A percentile compares a stretch with the other conserved stretches of the same genome.
Conservation (phyloP, 305 asterid genomes). For the Fraxinus latifolia region DNA sequence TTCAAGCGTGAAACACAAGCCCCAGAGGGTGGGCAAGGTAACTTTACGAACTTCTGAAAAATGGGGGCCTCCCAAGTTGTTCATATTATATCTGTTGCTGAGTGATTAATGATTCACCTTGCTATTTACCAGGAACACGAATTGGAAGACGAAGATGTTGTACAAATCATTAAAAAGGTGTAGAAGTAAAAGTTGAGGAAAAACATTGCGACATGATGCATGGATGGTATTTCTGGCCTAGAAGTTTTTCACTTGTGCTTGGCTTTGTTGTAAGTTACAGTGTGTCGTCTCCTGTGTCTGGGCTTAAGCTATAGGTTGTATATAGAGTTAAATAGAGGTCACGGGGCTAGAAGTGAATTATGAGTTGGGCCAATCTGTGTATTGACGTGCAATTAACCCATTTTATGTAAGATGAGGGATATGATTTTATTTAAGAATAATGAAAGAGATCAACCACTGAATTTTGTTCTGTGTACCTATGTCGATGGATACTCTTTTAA, state of each 20-base stretch:
- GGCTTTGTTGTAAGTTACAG: neutral
- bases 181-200: neutral
- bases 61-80: neutral
- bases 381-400: neutral
- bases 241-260: neutral
- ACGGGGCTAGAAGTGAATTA: neutral
- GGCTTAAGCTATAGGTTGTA: neutral
- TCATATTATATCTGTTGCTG: neutral
- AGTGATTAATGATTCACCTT: slow-evolving; percentile 8
- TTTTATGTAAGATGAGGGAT: neutral
- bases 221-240: neutral
- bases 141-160: slow-evolving; percentile 96
- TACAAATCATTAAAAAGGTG: slow-evolving; percentile 81
- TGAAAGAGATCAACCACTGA: neutral
- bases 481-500: neutral
- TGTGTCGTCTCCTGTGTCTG: neutral
- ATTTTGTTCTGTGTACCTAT: neutral
- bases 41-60: neutral
- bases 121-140: slow-evolving; percentile 66
- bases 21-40: slow-evolving; percentile 98
- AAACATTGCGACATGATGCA: neutral
- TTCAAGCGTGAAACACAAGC: slow-evolving; percentile 94
- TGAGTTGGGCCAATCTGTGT: neutral
- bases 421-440: neutral
- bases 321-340: neutral